These are phyloP conservation scores for Pueraria montana DNA, from an alignment of 306 rosid genomes.

Conservation along the genomic window DNA sequence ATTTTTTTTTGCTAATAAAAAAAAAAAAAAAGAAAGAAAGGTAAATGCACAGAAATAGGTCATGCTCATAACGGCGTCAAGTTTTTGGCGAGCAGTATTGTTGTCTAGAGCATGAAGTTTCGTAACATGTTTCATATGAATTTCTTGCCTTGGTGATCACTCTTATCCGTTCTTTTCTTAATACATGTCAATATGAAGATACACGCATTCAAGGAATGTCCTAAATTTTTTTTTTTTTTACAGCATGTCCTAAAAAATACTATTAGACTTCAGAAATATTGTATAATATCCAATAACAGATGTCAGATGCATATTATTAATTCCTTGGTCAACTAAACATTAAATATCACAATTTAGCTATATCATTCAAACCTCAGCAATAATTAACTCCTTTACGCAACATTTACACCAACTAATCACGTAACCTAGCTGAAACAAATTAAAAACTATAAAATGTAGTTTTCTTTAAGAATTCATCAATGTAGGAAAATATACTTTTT, in stretches of 20 bases:
- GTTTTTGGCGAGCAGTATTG: too few species aligned
- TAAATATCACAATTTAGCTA: neutral
- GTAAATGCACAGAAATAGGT: too few species aligned
- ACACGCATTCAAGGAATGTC: neutral
- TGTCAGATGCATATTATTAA: neutral
- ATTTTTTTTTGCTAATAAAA: too few species aligned
- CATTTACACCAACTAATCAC: neutral
- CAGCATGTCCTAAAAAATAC: neutral
- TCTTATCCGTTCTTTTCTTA: neutral
- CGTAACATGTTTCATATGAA: too few species aligned
- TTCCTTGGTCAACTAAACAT: neutral
- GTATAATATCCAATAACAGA: neutral
- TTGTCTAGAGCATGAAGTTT: too few species aligned
- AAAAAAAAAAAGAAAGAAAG: too few species aligned
- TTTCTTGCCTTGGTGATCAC: neutral
- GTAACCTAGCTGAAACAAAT: neutral
- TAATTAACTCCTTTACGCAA: constrained; percentile 7
- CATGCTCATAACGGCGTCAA: too few species aligned
- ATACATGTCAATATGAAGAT: neutral
- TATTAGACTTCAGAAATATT: neutral
- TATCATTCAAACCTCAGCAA: neutral
- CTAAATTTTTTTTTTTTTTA: too few species aligned
- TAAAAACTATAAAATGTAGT: neutral
- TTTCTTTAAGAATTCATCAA: neutral
- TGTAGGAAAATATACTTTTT: too few species aligned